These are phyloP conservation scores for Tetracentron sinense DNA, from an alignment of 164 flowering plant species.

Conservation along the genomic window DNA sequence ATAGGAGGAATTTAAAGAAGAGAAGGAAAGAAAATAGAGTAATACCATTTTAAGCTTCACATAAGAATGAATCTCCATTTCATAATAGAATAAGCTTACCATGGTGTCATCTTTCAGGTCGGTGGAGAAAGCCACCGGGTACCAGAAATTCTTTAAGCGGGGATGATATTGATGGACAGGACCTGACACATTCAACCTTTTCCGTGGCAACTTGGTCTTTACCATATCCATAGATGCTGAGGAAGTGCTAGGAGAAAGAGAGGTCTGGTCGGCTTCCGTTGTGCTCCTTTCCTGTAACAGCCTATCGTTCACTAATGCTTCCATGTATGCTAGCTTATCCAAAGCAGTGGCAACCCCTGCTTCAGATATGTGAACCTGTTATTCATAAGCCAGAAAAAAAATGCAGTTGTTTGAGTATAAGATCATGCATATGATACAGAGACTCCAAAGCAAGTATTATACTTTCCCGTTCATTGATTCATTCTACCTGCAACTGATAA, in stretches of 20 bases:
- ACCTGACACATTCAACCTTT: conserved; percentile 74
- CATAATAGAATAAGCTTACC: conserved; percentile 37
- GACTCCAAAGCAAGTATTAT: not conserved
- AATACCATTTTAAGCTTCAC: not conserved
- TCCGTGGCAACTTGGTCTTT: conserved; percentile 37
- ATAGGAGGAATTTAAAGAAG: not conserved
- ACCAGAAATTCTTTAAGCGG: conserved; percentile 88
- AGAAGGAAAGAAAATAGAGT: not conserved
- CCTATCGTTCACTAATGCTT: conserved; percentile 79
- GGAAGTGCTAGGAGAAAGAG: conserved; percentile 52
- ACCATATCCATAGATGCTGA: conserved; percentile 23
- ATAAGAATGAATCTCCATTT: not conserved
- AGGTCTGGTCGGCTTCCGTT: conserved; percentile 30
- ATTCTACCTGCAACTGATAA: not conserved
- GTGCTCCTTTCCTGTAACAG: conserved; percentile 57
- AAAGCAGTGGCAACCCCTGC: conserved; percentile 86
- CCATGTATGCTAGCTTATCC: conserved; percentile 97
- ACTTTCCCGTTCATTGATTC: too few relatives aligned
- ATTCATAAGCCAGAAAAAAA: conserved; percentile 11
- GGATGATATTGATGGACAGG: conserved; percentile 80
- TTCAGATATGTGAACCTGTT: conserved; percentile 95
- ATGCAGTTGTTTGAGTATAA: not conserved
- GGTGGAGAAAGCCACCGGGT: conserved; percentile 85
- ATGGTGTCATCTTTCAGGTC: conserved; percentile 87
- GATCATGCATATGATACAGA: not conserved